Evolutionary conservation across 139 green algal species (phyloP).

Genomic region (Auxenochlorella protothecoides): DNA sequence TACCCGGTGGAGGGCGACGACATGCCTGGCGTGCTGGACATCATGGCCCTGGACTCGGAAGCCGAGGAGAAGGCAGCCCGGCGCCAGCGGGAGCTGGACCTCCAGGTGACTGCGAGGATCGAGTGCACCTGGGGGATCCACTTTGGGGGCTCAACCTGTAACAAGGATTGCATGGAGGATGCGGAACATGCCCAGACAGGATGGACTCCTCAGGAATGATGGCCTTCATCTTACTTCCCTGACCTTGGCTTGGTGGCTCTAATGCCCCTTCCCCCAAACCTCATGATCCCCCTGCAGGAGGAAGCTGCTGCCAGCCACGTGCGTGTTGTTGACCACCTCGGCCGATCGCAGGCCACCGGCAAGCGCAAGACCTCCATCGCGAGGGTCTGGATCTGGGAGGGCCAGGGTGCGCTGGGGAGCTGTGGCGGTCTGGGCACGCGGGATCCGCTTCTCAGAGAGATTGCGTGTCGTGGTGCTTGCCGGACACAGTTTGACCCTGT

Average conservation of each 20-base stretch:
- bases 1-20: conserved; percentile 4
- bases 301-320: conserved; percentile 17
- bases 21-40: conserved; percentile 14
- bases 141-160: no score
- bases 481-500: no score
- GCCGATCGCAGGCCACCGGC: conserved; percentile 42
- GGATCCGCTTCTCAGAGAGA: no score
- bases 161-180: no score
- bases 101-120: background rate
- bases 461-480: no score
- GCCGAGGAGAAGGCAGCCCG: conserved; percentile 11
- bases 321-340: conserved; percentile 42
- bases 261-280: background rate
- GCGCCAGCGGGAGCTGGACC: conserved; percentile 8
- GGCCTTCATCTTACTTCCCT: no score
- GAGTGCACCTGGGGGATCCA: no score
- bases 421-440: no score
- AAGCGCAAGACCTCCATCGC: conserved; percentile 59
- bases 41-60: conserved; percentile 17
- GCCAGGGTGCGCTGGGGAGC: conserved; percentile 10
- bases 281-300: conserved; percentile 15
- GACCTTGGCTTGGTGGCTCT: background rate
- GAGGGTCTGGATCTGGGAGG: conserved; percentile 39
- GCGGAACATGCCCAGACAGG: no score
- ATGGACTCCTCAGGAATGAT: no score